phyloP scores from a whole-genome alignment of 2,329 filamentous ascomycete genomes.

The Neurospora sp. region DNA sequence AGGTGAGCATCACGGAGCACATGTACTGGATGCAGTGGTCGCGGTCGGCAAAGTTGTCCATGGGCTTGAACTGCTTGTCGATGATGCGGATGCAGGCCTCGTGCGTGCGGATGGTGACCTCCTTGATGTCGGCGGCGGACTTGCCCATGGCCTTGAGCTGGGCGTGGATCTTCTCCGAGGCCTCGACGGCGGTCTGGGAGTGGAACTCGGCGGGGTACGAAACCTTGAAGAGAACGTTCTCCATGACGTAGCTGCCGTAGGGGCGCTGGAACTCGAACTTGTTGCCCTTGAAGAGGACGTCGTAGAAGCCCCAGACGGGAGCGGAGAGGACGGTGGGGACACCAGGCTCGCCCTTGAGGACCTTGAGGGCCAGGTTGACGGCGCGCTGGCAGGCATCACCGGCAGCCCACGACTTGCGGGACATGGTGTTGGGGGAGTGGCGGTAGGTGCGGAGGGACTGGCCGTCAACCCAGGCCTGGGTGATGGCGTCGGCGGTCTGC shows the following conservation, averaged over 20 bases:
- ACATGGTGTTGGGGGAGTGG: conserved; percentile 99
- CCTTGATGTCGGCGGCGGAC: conserved; percentile 87
- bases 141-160: conserved; percentile 79
- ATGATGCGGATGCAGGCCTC: conserved; percentile 98
- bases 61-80: conserved; percentile 99
- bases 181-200: conserved; percentile 96
- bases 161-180: conserved; percentile 77
- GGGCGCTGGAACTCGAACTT: conserved; percentile 92
- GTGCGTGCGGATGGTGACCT: conserved; percentile 88
- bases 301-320: conserved; percentile 96
- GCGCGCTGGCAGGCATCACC: conserved; percentile 95
- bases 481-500: conserved; percentile 65
- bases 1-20: conserved; percentile 91
- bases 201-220: conserved; percentile 98
- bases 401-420: conserved; percentile 96
- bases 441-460: conserved; percentile 92
- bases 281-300: conserved; percentile 92
- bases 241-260: conserved; percentile 99
- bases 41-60: conserved; percentile 99
- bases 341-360: conserved; percentile 82
- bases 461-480: conserved; percentile 95
- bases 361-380: conserved; percentile 84
- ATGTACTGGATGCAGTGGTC: conserved; percentile 99
- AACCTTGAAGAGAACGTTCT: conserved; percentile 99
- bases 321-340: conserved; percentile 88